A percentile compares a stretch with the other conserved stretches of the same genome.
Evolutionary conservation across 768 basidiomycete genomes (phyloP).

Genomic region (Grammothele lineata): DNA sequence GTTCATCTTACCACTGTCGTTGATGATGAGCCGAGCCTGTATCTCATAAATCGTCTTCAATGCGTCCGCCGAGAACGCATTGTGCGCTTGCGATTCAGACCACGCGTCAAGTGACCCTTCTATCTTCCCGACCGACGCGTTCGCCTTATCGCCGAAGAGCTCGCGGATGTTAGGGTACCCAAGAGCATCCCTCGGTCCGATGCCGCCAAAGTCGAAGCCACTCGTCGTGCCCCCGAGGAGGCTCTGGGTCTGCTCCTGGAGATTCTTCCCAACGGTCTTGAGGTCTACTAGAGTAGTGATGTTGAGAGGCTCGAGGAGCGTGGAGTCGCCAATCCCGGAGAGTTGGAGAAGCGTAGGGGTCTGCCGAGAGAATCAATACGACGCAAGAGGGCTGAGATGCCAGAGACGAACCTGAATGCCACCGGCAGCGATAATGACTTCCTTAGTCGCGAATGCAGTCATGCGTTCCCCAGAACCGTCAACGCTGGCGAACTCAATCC

Average conservation of each 20-base stretch:
- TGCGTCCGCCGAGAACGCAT: slow-evolving; percentile 38
- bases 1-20: slow-evolving; percentile 34
- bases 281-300: slow-evolving; percentile 43
- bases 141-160: slow-evolving; percentile 35
- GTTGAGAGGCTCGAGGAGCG: slow-evolving; percentile 39
- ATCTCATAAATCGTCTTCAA: slow-evolving; percentile 38
- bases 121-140: slow-evolving; percentile 28
- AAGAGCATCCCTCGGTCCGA: slow-evolving; percentile 36
- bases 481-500: slow-evolving; percentile 43
- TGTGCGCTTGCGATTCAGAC: slow-evolving; percentile 40
- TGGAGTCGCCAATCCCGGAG: slow-evolving; percentile 53
- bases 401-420: slow-evolving; percentile 30
- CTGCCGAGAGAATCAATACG: slow-evolving; percentile 10
- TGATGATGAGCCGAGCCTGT: slow-evolving; percentile 44
- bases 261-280: slow-evolving; percentile 49
- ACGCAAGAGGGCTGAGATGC: too few relatives aligned
- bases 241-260: slow-evolving; percentile 43
- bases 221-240: slow-evolving; percentile 5
- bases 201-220: slow-evolving; percentile 9
- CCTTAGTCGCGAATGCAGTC: slow-evolving; percentile 38
- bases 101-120: slow-evolving; percentile 35
- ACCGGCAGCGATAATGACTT: slow-evolving; percentile 53
- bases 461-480: slow-evolving; percentile 29
- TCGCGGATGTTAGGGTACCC: slow-evolving; percentile 49
- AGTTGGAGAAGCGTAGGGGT: slow-evolving; percentile 44